Percentiles rank a stretch among this genome's conserved stretches.
Conservation (phyloP, 1,284 basidiomycete genomes). For the Fomes fomentarius region DNA sequence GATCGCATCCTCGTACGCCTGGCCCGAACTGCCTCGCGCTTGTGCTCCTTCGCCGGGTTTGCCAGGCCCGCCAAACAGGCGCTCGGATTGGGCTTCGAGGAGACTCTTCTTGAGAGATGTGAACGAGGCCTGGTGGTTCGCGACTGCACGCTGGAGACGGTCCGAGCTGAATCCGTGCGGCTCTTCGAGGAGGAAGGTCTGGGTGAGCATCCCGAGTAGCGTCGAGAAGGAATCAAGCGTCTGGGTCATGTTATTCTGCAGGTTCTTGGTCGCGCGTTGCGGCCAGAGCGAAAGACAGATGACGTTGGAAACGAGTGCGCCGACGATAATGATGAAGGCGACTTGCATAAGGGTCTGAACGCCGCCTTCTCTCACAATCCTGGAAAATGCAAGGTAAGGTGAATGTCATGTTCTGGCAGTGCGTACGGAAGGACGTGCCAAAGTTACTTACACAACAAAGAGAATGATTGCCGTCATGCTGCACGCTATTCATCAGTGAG, state of each 20-base stretch:
- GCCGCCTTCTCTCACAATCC: slow-evolving; percentile 91
- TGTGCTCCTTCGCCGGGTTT: slow-evolving; percentile 33
- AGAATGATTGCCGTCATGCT: slow-evolving; percentile 90
- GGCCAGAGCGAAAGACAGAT: slow-evolving; percentile 87
- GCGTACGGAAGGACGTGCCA: neutral
- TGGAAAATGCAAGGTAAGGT: slow-evolving; percentile 29
- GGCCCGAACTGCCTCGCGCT: slow-evolving; percentile 43
- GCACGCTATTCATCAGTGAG: slow-evolving; percentile 57
- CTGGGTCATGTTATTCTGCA: slow-evolving; percentile 84
- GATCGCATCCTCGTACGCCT: slow-evolving; percentile 84
- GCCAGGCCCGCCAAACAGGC: slow-evolving; percentile 50
- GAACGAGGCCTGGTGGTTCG: slow-evolving; percentile 85
- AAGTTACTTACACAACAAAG: slow-evolving; percentile 76
- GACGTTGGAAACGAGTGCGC: slow-evolving; percentile 78
- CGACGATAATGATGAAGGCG: slow-evolving; percentile 77
- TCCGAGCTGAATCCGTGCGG: slow-evolving; percentile 55
- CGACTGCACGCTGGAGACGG: slow-evolving; percentile 74
- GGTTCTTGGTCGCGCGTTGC: slow-evolving; percentile 79
- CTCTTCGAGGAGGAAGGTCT: slow-evolving; percentile 86
- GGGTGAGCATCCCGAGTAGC: slow-evolving; percentile 78
- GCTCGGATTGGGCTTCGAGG: slow-evolving; percentile 84
- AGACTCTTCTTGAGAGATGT: slow-evolving; percentile 85
- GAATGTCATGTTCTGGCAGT: slow-evolving; percentile 12
- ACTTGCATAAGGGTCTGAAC: slow-evolving; percentile 74
- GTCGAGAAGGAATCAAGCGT: slow-evolving; percentile 89